Percentiles rank a stretch among this genome's conserved stretches.
Evolutionary conservation across 176 grass and related monocot species (phyloP).

Genomic region (Paspalum notatum): DNA sequence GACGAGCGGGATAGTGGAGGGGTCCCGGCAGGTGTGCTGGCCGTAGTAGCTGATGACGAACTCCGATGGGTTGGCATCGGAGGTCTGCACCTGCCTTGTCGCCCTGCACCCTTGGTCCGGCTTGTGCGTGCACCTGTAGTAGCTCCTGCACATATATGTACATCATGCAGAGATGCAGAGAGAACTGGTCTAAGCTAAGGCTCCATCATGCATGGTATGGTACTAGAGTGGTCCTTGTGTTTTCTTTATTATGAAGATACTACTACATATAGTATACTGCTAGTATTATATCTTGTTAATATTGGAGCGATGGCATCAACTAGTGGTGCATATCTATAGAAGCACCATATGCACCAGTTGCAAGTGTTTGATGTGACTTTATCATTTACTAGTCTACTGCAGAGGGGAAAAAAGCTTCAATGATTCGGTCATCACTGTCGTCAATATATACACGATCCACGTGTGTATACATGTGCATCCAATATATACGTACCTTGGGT

Average conservation of each 20-base stretch:
- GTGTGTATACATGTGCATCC: neutral
- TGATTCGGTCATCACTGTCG: neutral
- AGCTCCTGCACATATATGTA: constrained; percentile 51
- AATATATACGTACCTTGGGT: constrained; percentile 50
- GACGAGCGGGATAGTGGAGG: constrained; percentile 52
- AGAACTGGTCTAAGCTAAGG: neutral
- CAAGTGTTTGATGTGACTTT: constrained; percentile 2
- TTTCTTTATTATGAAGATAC: too few relatives aligned
- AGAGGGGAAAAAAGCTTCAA: neutral
- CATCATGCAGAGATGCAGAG: neutral
- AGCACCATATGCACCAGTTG: constrained; percentile 20
- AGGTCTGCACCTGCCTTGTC: constrained; percentile 66
- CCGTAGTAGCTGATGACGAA: constrained; percentile 70
- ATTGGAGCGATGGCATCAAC: neutral
- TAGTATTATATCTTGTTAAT: too few relatives aligned
- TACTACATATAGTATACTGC: too few relatives aligned
- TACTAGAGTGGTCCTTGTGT: neutral
- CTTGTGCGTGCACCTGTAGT: constrained; percentile 83
- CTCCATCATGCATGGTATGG: neutral
- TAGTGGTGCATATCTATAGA: neutral
- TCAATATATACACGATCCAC: neutral
- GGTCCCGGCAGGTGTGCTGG: constrained; percentile 75
- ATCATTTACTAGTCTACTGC: too few relatives aligned
- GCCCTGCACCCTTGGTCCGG: constrained; percentile 69
- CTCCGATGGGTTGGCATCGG: constrained; percentile 53